phyloP scores from a whole-genome alignment of 1,284 basidiomycete genomes.

The Porodaedalea pini region DNA sequence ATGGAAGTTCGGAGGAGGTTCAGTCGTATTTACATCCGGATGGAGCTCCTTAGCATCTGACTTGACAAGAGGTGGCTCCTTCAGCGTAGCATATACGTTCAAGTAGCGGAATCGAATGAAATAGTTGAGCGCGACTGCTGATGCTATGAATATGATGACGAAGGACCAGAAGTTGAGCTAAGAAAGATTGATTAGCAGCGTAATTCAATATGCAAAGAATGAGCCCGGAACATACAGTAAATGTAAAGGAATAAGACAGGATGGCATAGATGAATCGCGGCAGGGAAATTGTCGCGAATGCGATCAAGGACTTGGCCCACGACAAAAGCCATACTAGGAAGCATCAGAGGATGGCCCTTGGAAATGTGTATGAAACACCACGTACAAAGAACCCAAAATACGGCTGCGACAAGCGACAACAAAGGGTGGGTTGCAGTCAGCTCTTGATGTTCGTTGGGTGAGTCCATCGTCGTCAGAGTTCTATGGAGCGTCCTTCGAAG shows the following conservation, averaged over 20 bases:
- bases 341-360: slow-evolving; percentile 16
- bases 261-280: slow-evolving; percentile 74
- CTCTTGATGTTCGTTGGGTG: not conserved
- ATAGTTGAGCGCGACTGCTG: slow-evolving; percentile 70
- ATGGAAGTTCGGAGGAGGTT: slow-evolving; percentile 77
- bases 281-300: slow-evolving; percentile 76
- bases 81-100: slow-evolving; percentile 75
- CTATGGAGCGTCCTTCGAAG: too few species aligned
- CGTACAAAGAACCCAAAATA: slow-evolving; percentile 78
- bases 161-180: slow-evolving; percentile 89
- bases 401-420: slow-evolving; percentile 74
- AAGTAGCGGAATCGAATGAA: slow-evolving; percentile 82
- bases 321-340: slow-evolving; percentile 74
- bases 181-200: slow-evolving; percentile 1
- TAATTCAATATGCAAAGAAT: slow-evolving; percentile 2
- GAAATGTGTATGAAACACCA: slow-evolving; percentile 23
- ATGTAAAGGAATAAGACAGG: slow-evolving; percentile 85
- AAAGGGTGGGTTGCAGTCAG: slow-evolving; percentile 47
- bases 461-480: not conserved
- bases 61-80: slow-evolving; percentile 80
- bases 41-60: slow-evolving; percentile 78
- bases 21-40: slow-evolving; percentile 80
- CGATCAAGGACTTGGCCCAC: slow-evolving; percentile 65
- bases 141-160: slow-evolving; percentile 67
- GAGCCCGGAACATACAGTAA: slow-evolving; percentile 52